These are phyloP conservation scores for Fusarium verrucosum DNA, from an alignment of 2,329 filamentous ascomycete genomes.

Conservation along the genomic window DNA sequence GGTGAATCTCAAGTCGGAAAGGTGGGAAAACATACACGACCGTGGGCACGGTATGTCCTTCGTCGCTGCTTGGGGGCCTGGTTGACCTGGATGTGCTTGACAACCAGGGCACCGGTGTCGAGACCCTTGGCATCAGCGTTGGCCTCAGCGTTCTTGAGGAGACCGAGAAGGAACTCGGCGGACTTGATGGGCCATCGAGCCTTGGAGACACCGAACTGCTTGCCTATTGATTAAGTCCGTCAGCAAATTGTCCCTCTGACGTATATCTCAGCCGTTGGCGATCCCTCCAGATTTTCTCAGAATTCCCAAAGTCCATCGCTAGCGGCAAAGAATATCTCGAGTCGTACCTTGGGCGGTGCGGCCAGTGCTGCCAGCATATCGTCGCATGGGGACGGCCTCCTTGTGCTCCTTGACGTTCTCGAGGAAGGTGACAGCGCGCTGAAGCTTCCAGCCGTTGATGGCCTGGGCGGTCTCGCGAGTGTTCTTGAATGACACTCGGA, in stretches of 20 bases:
- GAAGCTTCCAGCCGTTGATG: slow-evolving; percentile 98
- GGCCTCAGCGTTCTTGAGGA: slow-evolving; percentile 97
- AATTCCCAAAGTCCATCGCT: slow-evolving; percentile 21
- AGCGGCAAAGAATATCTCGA: neutral
- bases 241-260: slow-evolving; percentile 36
- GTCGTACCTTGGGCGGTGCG: slow-evolving; percentile 96
- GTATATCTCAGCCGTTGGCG: slow-evolving; percentile 4
- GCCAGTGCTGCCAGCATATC: slow-evolving; percentile 95
- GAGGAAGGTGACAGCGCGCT: slow-evolving; percentile 94
- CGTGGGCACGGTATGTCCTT: slow-evolving; percentile 99
- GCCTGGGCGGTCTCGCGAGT: slow-evolving; percentile 99
- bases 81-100: slow-evolving; percentile 99
- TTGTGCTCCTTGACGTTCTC: slow-evolving; percentile 97
- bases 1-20: neutral
- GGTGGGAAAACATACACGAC: slow-evolving; percentile 80
- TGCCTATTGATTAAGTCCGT: slow-evolving; percentile 69
- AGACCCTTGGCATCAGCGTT: slow-evolving; percentile 97
- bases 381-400: slow-evolving; percentile 98
- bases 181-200: slow-evolving; percentile 99
- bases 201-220: slow-evolving; percentile 97
- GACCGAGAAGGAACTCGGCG: slow-evolving; percentile 95
- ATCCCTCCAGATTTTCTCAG: slow-evolving; percentile 8
- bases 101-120: slow-evolving; percentile 94
- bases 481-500: slow-evolving; percentile 99
- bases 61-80: slow-evolving; percentile 99